Conservation (phyloP, 148 eudicot genomes). For the Rhododendron kiyosumense region DNA sequence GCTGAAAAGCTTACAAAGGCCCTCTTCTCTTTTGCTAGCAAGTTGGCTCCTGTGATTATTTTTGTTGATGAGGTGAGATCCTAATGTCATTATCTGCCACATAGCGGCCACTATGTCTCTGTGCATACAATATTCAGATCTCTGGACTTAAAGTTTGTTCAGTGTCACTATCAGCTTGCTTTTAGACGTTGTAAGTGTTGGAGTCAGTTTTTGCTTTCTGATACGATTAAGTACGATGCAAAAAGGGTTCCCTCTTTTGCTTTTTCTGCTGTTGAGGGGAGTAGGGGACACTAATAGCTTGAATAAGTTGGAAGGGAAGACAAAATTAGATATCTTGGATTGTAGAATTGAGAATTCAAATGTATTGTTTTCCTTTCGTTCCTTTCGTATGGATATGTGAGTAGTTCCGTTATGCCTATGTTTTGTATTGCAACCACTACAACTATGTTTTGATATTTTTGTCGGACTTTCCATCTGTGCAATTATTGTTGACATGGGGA, state of each 20-base stretch:
- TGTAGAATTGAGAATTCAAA: background rate
- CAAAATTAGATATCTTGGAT: background rate
- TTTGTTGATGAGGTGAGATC: slow-evolving; percentile 93
- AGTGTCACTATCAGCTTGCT: background rate
- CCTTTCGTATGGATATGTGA: background rate
- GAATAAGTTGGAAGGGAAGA: background rate
- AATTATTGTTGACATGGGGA: background rate
- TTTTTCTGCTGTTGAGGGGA: background rate
- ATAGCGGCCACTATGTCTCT: background rate
- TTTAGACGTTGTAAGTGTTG: background rate
- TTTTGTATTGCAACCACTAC: background rate
- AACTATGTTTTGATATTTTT: background rate
- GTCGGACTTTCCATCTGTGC: background rate
- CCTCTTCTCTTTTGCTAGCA: slow-evolving; percentile 94
- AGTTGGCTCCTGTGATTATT: slow-evolving; percentile 92
- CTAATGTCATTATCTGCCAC: background rate
- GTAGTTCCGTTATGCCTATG: background rate
- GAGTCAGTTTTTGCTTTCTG: background rate
- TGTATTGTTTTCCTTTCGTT: background rate
- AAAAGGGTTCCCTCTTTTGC: background rate
- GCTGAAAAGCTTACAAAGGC: slow-evolving; percentile 99
- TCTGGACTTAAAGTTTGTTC: background rate
- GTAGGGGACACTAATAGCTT: background rate
- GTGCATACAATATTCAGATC: background rate
- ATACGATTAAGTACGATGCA: background rate